Conservation (phyloP, 371 early-diverging fungal genomes). For the Choanephora cucurbitarum region DNA sequence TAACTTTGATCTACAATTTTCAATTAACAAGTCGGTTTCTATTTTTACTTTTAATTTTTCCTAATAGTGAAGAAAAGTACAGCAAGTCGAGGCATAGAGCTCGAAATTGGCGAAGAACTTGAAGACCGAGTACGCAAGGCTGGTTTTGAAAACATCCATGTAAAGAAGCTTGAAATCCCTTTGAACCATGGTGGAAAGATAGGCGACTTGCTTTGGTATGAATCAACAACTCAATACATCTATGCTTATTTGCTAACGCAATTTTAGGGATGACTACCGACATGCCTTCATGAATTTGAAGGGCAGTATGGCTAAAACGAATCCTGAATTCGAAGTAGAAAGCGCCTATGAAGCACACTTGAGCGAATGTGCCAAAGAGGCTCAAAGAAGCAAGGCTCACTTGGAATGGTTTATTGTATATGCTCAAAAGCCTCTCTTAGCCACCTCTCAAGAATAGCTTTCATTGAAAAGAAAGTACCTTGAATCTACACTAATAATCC, state of each 20-base stretch:
- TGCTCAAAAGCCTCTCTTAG: constrained; percentile 17
- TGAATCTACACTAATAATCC: too few species aligned
- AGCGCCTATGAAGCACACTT: constrained; percentile 10
- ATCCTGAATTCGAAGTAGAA: constrained; percentile 15
- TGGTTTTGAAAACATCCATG: constrained; percentile 12
- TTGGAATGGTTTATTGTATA: constrained; percentile 11
- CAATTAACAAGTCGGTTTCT: too few species aligned
- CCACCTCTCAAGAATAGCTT: too few species aligned
- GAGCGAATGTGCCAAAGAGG: constrained; percentile 11
- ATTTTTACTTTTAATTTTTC: neutral
- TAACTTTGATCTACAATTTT: too few species aligned
- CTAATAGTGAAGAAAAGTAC: constrained; percentile 8
- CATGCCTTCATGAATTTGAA: constrained; percentile 21
- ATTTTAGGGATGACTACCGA: constrained; percentile 28
- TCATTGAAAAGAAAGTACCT: too few species aligned
- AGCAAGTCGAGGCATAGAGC: constrained; percentile 6
- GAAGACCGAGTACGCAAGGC: constrained; percentile 13
- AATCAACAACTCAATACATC: constrained; percentile 7
- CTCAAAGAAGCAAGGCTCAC: constrained; percentile 3
- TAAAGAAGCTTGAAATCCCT: constrained; percentile 10
- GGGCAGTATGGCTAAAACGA: constrained; percentile 12
- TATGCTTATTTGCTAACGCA: constrained; percentile 5
- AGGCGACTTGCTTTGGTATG: constrained; percentile 26
- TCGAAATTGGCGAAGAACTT: constrained; percentile 11
- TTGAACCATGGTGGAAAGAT: constrained; percentile 26